Base-by-base conservation (phyloP, 2,329 filamentous ascomycete species). In the Alternaria sp. region DNA sequence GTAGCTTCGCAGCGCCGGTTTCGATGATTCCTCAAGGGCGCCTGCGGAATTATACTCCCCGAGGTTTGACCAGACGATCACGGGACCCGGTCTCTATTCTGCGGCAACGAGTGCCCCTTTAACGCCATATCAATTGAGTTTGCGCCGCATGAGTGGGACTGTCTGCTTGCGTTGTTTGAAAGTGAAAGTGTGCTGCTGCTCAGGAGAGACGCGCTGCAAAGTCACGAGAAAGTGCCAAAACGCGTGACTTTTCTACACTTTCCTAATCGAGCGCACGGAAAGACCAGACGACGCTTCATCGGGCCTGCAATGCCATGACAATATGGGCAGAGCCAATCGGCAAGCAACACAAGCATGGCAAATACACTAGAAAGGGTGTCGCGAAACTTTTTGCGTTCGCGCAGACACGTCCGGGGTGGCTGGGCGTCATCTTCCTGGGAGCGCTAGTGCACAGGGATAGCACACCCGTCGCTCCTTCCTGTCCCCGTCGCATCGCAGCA, bases 381-480 rank as follows among this genome's bases (percentile, higher is more conserved):
- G 59, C 59, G 30, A 42, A 43, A 51, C 22, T 42, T 49, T 56
- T 56, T 59, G 52, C 24, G 51, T 41, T 55, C 47, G 59, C 62
- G 54, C 51, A 53, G 32, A 54, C 43, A 49, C 54, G 55, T 59
- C 62, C 46, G 62, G 62, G 59, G 56, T 56, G 59, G 56, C 51
- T 60, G 59, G 62, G 44, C 41, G 51, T 47, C 52, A 46, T 56
- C 38, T 51, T 38, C 41, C 41, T 32, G 22, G 14, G 49, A 44
- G 56, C 56, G 51, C 57, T 64, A 60, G 59, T 60, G 60, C 62
- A 64, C 62, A 63, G 59, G 62, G 62, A 64, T 63, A 59, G 56
- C 53, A 34, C 16, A 42, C 51, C 42, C 60, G 51, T 66, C 54
- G 49, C 48, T 59, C 56, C 61, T 59, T 53, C 51, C 62, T 34